Base-by-base conservation (phyloP, 305 asterid genomes). In the Lippia alba region DNA sequence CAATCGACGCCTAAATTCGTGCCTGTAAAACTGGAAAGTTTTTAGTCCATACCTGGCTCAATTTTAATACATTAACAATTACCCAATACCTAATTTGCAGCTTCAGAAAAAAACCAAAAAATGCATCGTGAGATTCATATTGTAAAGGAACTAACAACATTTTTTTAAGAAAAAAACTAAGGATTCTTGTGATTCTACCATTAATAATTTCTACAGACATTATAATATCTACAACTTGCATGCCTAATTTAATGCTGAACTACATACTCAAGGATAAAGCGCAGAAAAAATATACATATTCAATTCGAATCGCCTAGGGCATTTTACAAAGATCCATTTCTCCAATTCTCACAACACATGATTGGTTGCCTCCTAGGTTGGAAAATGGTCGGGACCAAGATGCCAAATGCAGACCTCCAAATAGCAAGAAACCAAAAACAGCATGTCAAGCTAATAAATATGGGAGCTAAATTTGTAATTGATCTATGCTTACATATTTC, bases 401-500 rank as follows among this genome's bases (percentile, higher is more conserved):
- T 45, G 61, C 74, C 76, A 54, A 59, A 12, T 12, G 64, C 57
- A 14, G 32, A 44, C 64, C 36, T 66, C 71, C 76, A 67, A 41
- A n/a, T 8, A 54, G 62, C 20, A 40, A 54, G 18, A 20, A 66
- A 30, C 54, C 66, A 40, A 33, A 51, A 66, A 65, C 71, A 33
- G 56, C 41, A 36, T 36, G 41, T 36, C 8, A 8, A 36, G 41
- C 41, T 2, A 36, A 5, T 36, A 36, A 36, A 36, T 7, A 55
- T 59, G 46, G 24, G 64, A 70, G 11, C 39, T 59, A 34, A 17
- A 36, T n/a, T 60, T 72, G 72, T 44, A 61, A 76, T 82, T 80
- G 83, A 70, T 74, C 76, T 63, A 82, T 86, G 85, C 69, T 3
- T 7, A 30, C 9, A 5, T 61, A 20, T 40, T 69, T 64, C 16